These are phyloP conservation scores for Didymosphaeria variabile DNA, from an alignment of 2,329 filamentous ascomycete genomes.

Conservation along the genomic window DNA sequence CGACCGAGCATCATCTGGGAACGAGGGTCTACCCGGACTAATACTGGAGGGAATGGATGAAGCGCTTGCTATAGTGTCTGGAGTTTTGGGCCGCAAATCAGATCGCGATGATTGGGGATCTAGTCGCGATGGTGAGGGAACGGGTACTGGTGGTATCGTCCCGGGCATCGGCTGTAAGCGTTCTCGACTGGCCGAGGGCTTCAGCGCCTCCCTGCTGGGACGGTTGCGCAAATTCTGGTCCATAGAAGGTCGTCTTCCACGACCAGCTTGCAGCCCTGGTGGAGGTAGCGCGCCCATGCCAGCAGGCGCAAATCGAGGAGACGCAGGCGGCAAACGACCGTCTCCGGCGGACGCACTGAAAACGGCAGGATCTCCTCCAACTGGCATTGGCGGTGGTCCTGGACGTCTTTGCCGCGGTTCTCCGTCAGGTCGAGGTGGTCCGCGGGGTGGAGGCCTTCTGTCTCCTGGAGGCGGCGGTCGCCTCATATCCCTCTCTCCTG, in stretches of 20 bases:
- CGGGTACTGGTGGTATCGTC: constrained; percentile 32
- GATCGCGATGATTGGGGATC: constrained; percentile 53
- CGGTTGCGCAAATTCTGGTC: constrained; percentile 45
- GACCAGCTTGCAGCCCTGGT: constrained; percentile 28
- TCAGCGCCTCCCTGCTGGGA: constrained; percentile 47
- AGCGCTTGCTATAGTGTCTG: constrained; percentile 33
- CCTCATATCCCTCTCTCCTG: constrained; percentile 20
- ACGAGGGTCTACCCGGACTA: constrained; percentile 38
- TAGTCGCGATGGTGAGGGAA: constrained; percentile 44
- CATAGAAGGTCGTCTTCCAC: constrained; percentile 44
- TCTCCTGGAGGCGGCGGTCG: constrained; percentile 25
- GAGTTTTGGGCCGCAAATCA: constrained; percentile 49
- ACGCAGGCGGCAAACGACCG: constrained; percentile 9
- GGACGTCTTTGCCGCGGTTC: constrained; percentile 18
- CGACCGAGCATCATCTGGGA: constrained; percentile 42
- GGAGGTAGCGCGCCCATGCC: constrained; percentile 35
- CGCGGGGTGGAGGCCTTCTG: constrained; percentile 29
- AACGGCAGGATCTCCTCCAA: constrained; percentile 13
- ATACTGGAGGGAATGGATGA: constrained; percentile 31
- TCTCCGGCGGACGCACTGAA: constrained; percentile 16
- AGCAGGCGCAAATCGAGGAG: constrained; percentile 16
- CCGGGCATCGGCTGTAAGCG: constrained; percentile 35
- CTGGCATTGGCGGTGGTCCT: constrained; percentile 17
- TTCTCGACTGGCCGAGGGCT: constrained; percentile 41
- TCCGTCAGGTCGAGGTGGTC: constrained; percentile 20